A percentile compares a stretch with the other conserved stretches of the same genome.
These are phyloP conservation scores for Trypanosoma scelopori DNA, from an alignment of 208 protist species.

Conservation along the genomic window DNA sequence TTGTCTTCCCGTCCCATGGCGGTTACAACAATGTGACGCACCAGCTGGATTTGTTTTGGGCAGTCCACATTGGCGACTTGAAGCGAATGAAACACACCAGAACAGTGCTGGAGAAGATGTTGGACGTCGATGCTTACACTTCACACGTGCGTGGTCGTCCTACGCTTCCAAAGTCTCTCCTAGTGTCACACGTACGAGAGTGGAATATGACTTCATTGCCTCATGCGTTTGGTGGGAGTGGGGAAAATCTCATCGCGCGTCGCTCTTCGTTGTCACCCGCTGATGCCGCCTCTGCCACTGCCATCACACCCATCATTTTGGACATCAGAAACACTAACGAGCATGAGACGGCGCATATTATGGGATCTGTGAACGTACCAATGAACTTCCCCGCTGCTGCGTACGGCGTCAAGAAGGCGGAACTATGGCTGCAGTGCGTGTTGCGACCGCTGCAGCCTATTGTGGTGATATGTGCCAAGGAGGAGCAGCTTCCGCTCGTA, in stretches of 20 bases:
- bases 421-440: conserved; percentile 83
- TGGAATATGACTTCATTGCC: conserved; percentile 40
- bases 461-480: conserved; percentile 39
- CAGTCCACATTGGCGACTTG: conserved; percentile 52
- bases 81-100: conserved; percentile 57
- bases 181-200: conserved; percentile 48
- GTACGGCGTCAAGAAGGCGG: conserved; percentile 70
- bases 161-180: conserved; percentile 51
- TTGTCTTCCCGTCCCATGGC: conserved; percentile 73
- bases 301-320: conserved; percentile 36
- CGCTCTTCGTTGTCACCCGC: background rate
- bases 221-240: conserved; percentile 20
- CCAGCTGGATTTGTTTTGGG: conserved; percentile 82
- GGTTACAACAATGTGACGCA: conserved; percentile 80
- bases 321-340: conserved; percentile 51
- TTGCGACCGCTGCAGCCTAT: conserved; percentile 60
- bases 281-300: background rate
- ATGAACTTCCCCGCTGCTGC: conserved; percentile 73
- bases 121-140: conserved; percentile 35
- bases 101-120: conserved; percentile 44
- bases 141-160: conserved; percentile 43
- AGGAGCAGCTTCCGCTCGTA: conserved; percentile 30
- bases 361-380: conserved; percentile 59
- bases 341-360: conserved; percentile 58
- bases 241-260: background rate